Conservation (phyloP, 208 protist species). For the Acanthamoeba royreba region DNA sequence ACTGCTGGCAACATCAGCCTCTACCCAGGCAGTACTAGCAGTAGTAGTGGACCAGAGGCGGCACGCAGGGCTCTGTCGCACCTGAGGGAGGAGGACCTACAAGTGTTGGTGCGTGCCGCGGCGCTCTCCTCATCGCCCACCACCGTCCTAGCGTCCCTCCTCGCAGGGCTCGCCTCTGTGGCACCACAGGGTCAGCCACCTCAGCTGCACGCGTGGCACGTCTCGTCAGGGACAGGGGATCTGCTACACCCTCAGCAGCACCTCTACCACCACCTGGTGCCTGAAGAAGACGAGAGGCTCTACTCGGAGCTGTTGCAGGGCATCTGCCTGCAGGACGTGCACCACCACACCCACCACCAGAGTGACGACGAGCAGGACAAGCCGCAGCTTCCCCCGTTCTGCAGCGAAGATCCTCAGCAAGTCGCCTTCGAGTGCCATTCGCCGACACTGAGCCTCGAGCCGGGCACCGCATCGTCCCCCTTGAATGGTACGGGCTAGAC, state of each 20-base stretch:
- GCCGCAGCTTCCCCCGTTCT: no score
- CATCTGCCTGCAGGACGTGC: not conserved
- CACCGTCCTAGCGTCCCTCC: not conserved
- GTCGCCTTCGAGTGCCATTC: no score
- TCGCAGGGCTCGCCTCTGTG: not conserved
- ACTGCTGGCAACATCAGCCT: no score
- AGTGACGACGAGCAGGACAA: no score
- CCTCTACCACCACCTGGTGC: not conserved
- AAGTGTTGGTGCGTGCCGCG: not conserved
- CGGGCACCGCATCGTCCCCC: not conserved
- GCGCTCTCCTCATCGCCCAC: not conserved
- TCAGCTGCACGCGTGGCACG: not conserved
- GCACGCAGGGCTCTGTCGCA: not conserved
- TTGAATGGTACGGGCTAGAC: not conserved
- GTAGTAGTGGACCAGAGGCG: no score
- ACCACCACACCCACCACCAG: not conserved
- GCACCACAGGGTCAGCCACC: not conserved
- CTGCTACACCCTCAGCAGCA: not conserved
- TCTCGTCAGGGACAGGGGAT: not conserved
- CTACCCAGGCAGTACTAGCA: no score
- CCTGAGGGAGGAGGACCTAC: not conserved
- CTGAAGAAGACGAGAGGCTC: not conserved
- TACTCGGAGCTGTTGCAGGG: not conserved
- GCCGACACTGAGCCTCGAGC: no score
- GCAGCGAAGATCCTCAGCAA: no score